Evolutionary conservation across 805 yeast species (phyloP).

Genomic region (Candida pseudofarinosa): DNA sequence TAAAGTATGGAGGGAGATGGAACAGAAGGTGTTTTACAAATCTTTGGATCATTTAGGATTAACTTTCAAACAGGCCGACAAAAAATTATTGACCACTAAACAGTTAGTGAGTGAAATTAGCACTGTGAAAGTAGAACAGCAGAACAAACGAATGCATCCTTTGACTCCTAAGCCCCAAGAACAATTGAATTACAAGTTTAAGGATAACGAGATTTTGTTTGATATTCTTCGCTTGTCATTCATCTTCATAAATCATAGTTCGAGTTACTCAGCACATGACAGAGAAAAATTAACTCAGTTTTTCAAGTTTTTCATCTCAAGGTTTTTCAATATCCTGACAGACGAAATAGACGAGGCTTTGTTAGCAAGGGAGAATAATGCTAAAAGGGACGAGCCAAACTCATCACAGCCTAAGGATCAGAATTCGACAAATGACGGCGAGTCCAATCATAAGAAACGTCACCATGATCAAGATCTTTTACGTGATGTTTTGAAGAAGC

Average conservation of each 20-base stretch:
- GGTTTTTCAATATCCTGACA: constrained; percentile 63
- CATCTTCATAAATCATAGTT: constrained; percentile 61
- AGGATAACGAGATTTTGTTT: constrained; percentile 62
- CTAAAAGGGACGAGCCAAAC: constrained; percentile 8
- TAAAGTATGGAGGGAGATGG: constrained; percentile 97
- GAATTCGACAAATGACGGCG: constrained; percentile 6
- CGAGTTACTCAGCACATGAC: constrained; percentile 76
- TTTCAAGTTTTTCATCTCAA: constrained; percentile 61
- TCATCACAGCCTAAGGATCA: constrained; percentile 11
- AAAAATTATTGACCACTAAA: constrained; percentile 83
- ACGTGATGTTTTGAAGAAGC: constrained; percentile 57
- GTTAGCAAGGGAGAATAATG: not conserved
- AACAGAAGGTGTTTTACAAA: constrained; percentile 89
- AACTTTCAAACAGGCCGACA: constrained; percentile 95
- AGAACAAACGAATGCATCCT: constrained; percentile 81
- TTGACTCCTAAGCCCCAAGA: constrained; percentile 83
- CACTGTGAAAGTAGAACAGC: constrained; percentile 87
- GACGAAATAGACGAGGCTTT: constrained; percentile 28
- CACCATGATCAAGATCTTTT: constrained; percentile 53
- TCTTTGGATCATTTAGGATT: constrained; percentile 93
- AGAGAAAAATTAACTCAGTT: constrained; percentile 72
- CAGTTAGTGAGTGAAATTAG: constrained; percentile 88
- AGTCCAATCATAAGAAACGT: constrained; percentile 40
- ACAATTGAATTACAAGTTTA: constrained; percentile 57
- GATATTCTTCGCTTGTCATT: constrained; percentile 71